Evolutionary conservation across 176 grass and related monocot species (phyloP).

Genomic region (Bromus sterilis): DNA sequence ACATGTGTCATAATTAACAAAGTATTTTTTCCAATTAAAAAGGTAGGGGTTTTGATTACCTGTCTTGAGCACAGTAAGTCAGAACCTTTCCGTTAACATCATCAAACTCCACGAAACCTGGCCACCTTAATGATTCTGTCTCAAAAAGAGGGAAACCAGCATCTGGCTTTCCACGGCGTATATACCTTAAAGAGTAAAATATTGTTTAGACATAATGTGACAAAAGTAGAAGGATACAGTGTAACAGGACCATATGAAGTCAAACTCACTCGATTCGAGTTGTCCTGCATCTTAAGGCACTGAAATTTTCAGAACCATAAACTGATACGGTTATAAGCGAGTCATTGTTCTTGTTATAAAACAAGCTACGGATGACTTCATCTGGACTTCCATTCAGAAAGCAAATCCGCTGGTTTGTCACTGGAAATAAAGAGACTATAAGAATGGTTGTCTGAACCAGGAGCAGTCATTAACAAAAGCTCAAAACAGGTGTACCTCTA

Average conservation of each 20-base stretch:
- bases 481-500: slow-evolving; percentile 38
- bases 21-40: background rate
- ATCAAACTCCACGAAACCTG: slow-evolving; percentile 87
- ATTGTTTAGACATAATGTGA: background rate
- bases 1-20: background rate
- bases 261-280: slow-evolving; percentile 47
- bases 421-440: slow-evolving; percentile 26
- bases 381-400: slow-evolving; percentile 69
- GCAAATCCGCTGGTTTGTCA: slow-evolving; percentile 56
- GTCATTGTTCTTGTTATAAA: slow-evolving; percentile 65
- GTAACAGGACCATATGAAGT: background rate
- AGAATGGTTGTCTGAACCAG: background rate
- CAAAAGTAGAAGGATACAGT: background rate
- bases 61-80: slow-evolving; percentile 76
- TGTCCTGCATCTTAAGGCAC: slow-evolving; percentile 51
- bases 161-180: slow-evolving; percentile 54
- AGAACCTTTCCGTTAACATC: slow-evolving; percentile 85
- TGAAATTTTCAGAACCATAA: slow-evolving; percentile 55
- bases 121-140: slow-evolving; percentile 64
- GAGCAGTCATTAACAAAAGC: background rate
- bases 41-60: slow-evolving; percentile 23
- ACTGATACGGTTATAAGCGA: slow-evolving; percentile 65
- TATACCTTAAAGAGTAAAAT: slow-evolving; percentile 44
- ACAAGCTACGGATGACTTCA: slow-evolving; percentile 60
- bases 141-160: slow-evolving; percentile 78